Evolutionary conservation across 345 rosid species (phyloP).

Genomic region (Geranium rotundifolium): DNA sequence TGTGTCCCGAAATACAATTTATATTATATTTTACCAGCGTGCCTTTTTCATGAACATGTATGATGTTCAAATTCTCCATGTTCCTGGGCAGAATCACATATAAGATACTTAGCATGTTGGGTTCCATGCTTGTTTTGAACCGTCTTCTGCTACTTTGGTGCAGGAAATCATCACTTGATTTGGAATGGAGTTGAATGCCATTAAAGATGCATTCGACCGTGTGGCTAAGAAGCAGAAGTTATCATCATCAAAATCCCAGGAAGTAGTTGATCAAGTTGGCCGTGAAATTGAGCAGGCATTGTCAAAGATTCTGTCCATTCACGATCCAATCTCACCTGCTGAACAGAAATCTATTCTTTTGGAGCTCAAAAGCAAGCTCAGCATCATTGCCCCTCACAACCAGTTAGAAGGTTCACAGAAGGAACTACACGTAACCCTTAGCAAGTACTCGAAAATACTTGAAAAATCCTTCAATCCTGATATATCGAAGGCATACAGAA

Average conservation of each 20-base stretch:
- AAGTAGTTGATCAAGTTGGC: constrained; percentile 11
- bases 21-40: too few species aligned
- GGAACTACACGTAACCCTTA: constrained; percentile 34
- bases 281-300: constrained; percentile 38
- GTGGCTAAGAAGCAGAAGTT: constrained; percentile 56
- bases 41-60: too few species aligned
- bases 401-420: constrained; percentile 54
- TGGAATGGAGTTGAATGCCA: constrained; percentile 32
- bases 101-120: too few species aligned
- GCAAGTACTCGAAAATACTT: constrained; percentile 48
- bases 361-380: constrained; percentile 45
- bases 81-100: too few species aligned
- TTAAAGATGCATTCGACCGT: constrained; percentile 56
- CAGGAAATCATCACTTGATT: constrained; percentile 1
- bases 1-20: too few species aligned
- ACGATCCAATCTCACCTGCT: constrained; percentile 13
- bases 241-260: constrained; percentile 31
- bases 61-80: too few species aligned
- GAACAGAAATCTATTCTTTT: constrained; percentile 30
- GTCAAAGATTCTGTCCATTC: constrained; percentile 28
- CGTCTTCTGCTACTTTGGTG: constrained; percentile 13
- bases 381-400: constrained; percentile 25
- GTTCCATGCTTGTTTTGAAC: too few species aligned
- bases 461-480: constrained; percentile 49
- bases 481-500: constrained; percentile 58